A percentile compares a stretch with the other conserved stretches of the same genome.
Conservation (phyloP, 345 rosid genomes). For the Acer saccharum region DNA sequence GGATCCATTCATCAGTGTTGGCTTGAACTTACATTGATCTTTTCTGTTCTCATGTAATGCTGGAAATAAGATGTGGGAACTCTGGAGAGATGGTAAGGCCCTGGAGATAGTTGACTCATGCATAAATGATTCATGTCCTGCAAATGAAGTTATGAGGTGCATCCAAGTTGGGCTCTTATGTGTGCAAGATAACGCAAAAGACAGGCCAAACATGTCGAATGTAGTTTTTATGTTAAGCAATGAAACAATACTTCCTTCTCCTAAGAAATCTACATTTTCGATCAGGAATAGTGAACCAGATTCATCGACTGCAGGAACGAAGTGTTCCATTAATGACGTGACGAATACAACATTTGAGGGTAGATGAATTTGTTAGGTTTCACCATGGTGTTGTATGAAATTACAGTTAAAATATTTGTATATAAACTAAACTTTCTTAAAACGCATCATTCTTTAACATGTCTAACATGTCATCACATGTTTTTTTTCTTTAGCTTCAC, state of each 20-base stretch:
- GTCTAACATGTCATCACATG: no score
- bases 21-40: not conserved
- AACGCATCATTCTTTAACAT: no score
- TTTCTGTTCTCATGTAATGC: not conserved
- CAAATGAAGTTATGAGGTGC: not conserved
- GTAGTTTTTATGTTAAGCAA: conserved; percentile 19
- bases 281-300: not conserved
- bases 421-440: no score
- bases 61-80: conserved; percentile 17
- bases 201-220: conserved; percentile 20
- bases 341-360: not conserved
- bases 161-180: conserved; percentile 20
- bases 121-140: not conserved
- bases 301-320: not conserved
- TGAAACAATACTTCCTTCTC: conserved; percentile 10
- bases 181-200: not conserved
- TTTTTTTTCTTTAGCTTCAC: no score
- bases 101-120: conserved; percentile 17
- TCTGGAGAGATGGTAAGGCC: conserved; percentile 17
- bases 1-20: not conserved
- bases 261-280: conserved; percentile 7
- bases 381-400: no score
- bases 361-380: not conserved
- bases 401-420: no score
- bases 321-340: not conserved